Conservation (phyloP, 495 filamentous ascomycete genomes). For the Hyaloscypha finlandica region DNA sequence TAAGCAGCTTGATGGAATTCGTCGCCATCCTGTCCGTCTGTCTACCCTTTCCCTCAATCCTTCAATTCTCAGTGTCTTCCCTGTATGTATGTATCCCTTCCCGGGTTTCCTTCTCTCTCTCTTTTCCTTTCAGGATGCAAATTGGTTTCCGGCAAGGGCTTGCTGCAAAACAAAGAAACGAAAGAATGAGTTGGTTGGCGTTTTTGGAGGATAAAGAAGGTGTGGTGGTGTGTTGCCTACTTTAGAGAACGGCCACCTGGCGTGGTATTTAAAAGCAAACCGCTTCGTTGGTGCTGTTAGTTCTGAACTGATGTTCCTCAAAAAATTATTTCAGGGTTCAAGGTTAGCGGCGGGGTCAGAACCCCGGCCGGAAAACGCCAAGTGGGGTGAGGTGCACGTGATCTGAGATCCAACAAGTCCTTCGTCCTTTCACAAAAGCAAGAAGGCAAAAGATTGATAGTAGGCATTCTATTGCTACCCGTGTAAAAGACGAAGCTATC, state of each 20-base stretch:
- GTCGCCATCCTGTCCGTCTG: constrained; percentile 56
- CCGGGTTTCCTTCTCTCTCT: too few species aligned
- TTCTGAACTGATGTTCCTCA: background rate
- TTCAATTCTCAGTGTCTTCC: too few species aligned
- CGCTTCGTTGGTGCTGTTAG: background rate
- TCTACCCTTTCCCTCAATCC: background rate
- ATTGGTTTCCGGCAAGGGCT: too few species aligned
- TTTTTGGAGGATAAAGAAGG: background rate
- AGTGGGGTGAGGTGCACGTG: constrained; percentile 4
- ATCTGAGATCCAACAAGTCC: background rate
- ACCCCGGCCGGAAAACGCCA: background rate
- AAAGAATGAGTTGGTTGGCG: too few species aligned
- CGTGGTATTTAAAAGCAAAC: background rate
- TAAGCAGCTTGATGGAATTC: constrained; percentile 95
- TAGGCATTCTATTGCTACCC: constrained; percentile 17
- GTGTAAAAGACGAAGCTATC: constrained; percentile 1
- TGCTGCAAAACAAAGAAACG: too few species aligned
- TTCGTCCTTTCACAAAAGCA: background rate
- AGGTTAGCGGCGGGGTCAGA: background rate
- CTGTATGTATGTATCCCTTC: too few species aligned
- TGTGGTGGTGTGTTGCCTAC: background rate
- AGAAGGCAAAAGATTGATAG: background rate
- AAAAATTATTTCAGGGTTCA: constrained; percentile 18
- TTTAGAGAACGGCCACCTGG: background rate
- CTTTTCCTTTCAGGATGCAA: too few species aligned